Base-by-base conservation (phyloP, 257 asterid species). In the Linaria vulgaris region DNA sequence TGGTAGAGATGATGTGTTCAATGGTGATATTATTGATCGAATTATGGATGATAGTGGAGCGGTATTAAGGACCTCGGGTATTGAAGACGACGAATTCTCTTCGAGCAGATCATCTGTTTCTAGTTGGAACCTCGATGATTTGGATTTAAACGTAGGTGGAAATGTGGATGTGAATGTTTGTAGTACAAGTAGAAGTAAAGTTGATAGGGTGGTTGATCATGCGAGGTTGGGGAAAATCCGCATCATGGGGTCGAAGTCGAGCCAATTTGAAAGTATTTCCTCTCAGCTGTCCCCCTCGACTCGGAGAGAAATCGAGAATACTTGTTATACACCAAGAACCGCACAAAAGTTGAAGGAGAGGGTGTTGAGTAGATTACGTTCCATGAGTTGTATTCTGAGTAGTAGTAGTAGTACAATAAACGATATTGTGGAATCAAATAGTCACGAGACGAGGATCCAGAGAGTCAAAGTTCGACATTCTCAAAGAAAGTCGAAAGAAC, bases 391-490 rank as follows among this genome's bases (percentile, higher is more conserved):
- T 62, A 55, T 84, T 52, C 50, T 61, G 73, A 70, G 63, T 50
- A 64, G 68, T 17, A 70, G 63, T 50, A 64, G 68, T 17, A 66
- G 72, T 23, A 78, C 58, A 64, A 70, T 55, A 46, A 66, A 57
- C 12, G 74, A 74, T 69, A 69, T 45, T 53, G 41, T n/a, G 68
- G 72, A 37, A 20, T 34, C 10, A 3, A 47, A 27, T 3, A 34
- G 41, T 60, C 81, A 27, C 22, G 73, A 76, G 55, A 57, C 71
- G 34, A 81, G 63, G 73, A 71, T 69, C 47, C 81, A 66, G 38
- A 85, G 90, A 57, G 87, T 91, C 25, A 81, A 69, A 61, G 96
- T 88, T 70, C 83, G 82, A 27, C 84, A 82, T 22, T 62, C 67
- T 56, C 64, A 67, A 68, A 86, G 76, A 77, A 80, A 61, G 57